These are phyloP conservation scores for Anthostomella pinea DNA, from an alignment of 2,329 filamentous ascomycete species.

Conservation along the genomic window DNA sequence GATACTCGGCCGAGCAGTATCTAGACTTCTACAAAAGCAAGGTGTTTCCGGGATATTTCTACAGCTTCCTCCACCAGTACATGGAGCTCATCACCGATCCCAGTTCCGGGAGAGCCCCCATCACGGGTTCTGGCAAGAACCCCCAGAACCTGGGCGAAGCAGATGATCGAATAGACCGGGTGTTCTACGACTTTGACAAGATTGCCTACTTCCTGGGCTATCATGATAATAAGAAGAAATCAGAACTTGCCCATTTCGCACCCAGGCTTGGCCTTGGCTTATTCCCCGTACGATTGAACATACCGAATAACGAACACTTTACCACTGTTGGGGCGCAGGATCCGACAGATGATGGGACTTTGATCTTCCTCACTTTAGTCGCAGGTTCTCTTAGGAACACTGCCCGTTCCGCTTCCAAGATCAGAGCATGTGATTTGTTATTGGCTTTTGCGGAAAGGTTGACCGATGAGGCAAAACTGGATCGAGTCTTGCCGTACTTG, in stretches of 20 bases:
- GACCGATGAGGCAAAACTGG: conserved; percentile 93
- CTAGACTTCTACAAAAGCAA: conserved; percentile 88
- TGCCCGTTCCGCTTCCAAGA: conserved; percentile 78
- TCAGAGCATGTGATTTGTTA: conserved; percentile 87
- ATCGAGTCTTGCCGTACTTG: conserved; percentile 87
- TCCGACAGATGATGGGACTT: conserved; percentile 78
- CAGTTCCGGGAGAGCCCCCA: conserved; percentile 70
- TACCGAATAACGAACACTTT: conserved; percentile 78
- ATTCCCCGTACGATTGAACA: conserved; percentile 80
- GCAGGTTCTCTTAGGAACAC: conserved; percentile 88
- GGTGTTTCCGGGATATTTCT: conserved; percentile 95
- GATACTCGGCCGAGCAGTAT: conserved; percentile 92
- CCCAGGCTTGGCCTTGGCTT: conserved; percentile 56
- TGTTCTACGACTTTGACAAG: conserved; percentile 95
- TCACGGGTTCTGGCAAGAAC: conserved; percentile 67
- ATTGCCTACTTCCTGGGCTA: conserved; percentile 92
- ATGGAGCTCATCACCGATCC: conserved; percentile 95
- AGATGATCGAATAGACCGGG: conserved; percentile 89
- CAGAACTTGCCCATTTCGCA: conserved; percentile 34
- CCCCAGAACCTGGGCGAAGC: conserved; percentile 79
- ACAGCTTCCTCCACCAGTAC: conserved; percentile 95
- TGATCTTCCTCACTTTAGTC: conserved; percentile 87
- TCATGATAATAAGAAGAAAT: conserved; percentile 44
- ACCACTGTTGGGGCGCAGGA: conserved; percentile 59
- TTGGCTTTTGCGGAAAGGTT: conserved; percentile 87